These are phyloP conservation scores for Phytophthora colocasiae DNA, from an alignment of 352 stramenopile species.

Conservation along the genomic window DNA sequence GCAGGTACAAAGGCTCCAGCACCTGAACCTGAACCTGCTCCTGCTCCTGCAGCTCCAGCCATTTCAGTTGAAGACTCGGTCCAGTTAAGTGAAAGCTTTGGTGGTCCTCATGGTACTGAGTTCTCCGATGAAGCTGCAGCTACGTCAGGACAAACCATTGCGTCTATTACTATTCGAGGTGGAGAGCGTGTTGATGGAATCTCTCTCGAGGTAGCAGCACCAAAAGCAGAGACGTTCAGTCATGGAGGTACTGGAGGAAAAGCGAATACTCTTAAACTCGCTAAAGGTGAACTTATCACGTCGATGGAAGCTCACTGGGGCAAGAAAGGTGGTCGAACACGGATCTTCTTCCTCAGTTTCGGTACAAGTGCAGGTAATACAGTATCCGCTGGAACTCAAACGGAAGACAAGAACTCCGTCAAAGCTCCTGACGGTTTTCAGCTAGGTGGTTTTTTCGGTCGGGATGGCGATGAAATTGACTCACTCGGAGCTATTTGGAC, in stretches of 20 bases:
- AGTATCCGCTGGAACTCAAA: slow-evolving; percentile 3
- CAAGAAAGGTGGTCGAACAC: slow-evolving; percentile 9
- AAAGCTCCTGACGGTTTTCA: slow-evolving; percentile 14
- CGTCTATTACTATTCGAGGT: neutral
- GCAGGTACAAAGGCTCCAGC: neutral
- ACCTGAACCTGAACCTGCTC: too few relatives aligned
- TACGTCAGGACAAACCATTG: slow-evolving; percentile 7
- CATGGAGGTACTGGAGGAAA: slow-evolving; percentile 10
- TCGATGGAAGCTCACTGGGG: slow-evolving; percentile 15
- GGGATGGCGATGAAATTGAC: slow-evolving; percentile 17
- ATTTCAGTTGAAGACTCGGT: slow-evolving; percentile 5
- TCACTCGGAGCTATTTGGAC: slow-evolving; percentile 9
- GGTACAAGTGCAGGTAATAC: slow-evolving; percentile 15
- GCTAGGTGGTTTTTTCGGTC: slow-evolving; percentile 12
- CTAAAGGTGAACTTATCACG: slow-evolving; percentile 4
- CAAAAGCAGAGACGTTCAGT: slow-evolving; percentile 8
- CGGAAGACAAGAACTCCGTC: slow-evolving; percentile 8
- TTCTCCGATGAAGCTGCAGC: slow-evolving; percentile 7
- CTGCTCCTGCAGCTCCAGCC: neutral
- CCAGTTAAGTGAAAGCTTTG: slow-evolving; percentile 5
- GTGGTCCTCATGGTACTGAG: slow-evolving; percentile 11
- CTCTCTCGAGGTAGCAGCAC: slow-evolving; percentile 1
- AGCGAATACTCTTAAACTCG: slow-evolving; percentile 8
- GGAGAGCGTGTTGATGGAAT: slow-evolving; percentile 7
- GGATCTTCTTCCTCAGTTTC: slow-evolving; percentile 13